A percentile compares a stretch with the other conserved stretches of the same genome.
Evolutionary conservation across 164 flowering plant species (phyloP).

Genomic region (Houttuynia cordata): DNA sequence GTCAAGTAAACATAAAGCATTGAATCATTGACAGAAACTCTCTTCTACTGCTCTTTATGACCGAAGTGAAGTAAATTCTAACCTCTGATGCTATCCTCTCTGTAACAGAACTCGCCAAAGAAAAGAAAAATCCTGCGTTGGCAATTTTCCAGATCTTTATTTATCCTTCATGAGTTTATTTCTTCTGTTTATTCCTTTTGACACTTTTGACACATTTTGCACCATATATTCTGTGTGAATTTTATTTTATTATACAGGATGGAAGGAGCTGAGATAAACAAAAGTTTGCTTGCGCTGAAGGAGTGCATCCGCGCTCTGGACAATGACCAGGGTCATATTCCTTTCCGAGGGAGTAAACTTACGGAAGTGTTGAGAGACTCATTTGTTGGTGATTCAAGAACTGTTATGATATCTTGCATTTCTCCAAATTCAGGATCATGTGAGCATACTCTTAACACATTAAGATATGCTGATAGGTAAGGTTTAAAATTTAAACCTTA

Average conservation of each 20-base stretch:
- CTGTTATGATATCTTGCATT: constrained; percentile 94
- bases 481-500: background rate
- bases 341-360: constrained; percentile 91
- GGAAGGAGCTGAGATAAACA: constrained; percentile 96
- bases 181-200: background rate
- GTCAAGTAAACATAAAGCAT: too few relatives aligned
- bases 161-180: too few relatives aligned
- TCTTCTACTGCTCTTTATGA: too few relatives aligned
- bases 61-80: too few relatives aligned
- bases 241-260: constrained; percentile 39
- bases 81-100: too few relatives aligned
- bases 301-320: constrained; percentile 96
- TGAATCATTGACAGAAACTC: too few relatives aligned
- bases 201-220: background rate
- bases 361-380: constrained; percentile 94
- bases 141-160: too few relatives aligned
- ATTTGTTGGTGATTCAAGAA: constrained; percentile 86
- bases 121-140: background rate
- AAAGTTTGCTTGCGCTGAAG: constrained; percentile 82
- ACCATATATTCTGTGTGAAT: background rate
- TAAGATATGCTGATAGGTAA: constrained; percentile 96
- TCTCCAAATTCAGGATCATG: constrained; percentile 90
- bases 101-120: background rate
- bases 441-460: constrained; percentile 86
- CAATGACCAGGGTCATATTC: constrained; percentile 87